Percentiles rank a stretch among this genome's conserved stretches.
Conservation (phyloP, 2,329 filamentous ascomycete genomes). For the Plectosphaerella sp. region DNA sequence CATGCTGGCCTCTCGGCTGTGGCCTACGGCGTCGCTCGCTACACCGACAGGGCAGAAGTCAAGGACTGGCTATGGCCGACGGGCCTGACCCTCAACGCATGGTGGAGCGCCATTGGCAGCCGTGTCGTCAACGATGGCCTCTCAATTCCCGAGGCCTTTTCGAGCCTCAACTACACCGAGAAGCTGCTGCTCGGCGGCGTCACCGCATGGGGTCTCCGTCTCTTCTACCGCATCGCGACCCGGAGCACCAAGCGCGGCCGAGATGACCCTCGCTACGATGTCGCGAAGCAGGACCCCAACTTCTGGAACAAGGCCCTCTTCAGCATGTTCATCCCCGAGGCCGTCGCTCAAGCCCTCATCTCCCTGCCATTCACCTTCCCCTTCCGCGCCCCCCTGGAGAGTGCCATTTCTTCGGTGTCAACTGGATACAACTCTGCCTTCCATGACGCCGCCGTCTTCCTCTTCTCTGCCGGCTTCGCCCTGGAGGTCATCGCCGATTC, state of each 20-base stretch:
- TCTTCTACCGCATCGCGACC: conserved; percentile 49
- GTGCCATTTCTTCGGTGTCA: conserved; percentile 4
- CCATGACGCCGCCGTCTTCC: conserved; percentile 42
- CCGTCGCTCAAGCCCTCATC: conserved; percentile 51
- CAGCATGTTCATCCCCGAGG: conserved; percentile 52
- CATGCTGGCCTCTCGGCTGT: conserved; percentile 47
- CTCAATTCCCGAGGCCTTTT: conserved; percentile 39
- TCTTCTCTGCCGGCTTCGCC: conserved; percentile 52
- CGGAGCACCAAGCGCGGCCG: conserved; percentile 43
- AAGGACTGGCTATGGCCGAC: conserved; percentile 58
- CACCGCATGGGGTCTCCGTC: conserved; percentile 51
- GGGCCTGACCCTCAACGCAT: conserved; percentile 51
- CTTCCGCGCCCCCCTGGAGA: conserved; percentile 35
- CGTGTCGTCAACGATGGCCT: conserved; percentile 40
- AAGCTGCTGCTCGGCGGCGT: conserved; percentile 51
- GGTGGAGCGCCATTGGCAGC: conserved; percentile 55
- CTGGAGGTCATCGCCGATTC: conserved; percentile 53
- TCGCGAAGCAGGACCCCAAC: conserved; percentile 39
- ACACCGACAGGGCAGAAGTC: conserved; percentile 50
- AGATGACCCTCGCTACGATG: conserved; percentile 53
- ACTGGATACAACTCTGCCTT: conserved; percentile 15
- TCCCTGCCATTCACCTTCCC: conserved; percentile 52
- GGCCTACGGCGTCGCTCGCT: conserved; percentile 45
- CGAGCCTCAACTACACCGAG: conserved; percentile 46
- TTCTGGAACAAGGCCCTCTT: conserved; percentile 56